Evolutionary conservation across 2,329 filamentous ascomycete genomes (phyloP), one percentile per base, ranked within the genome.

Genomic region (Aspergillus flavus): DNA sequence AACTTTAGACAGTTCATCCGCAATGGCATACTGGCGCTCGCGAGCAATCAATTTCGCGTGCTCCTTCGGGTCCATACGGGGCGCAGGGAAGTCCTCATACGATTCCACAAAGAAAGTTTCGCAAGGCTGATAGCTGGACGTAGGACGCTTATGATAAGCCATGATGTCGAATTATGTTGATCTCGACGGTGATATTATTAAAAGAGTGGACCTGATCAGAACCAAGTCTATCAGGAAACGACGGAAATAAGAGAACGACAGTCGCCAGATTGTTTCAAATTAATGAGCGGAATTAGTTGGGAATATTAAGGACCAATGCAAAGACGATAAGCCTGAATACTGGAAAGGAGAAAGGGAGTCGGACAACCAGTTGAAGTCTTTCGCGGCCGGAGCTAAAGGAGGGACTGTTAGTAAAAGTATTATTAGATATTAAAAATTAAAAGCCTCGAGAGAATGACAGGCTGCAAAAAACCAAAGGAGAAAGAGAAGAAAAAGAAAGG

Each of bases 1-100:
- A 70, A 91, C 83, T 70, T 89, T 88, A 53, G 94, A 97, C 69
- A 98, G 87, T 77, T 98, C 92, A 75, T 93, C 91, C 65, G 91
- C 93, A 71, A 98, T 91, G 69, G 91, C 90, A 75, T 94, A 92
- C 80, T 97, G 94, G 73, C 89, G 89, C 80, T 94, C 89, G 75
- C 91, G 89, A 64, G 91, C 90, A 71, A 95, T 83, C 74, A 92
- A 87, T 79, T 90, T 92, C 70, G 90, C 87, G 65, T 92, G 89
- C 72, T 95, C 91, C 74, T 90, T 88, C 64, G 89, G 84, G 67
- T 89, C 89, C 69, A 92, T 86, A 67, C 88, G 87, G 39, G 71
- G 69, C 12, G 72, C 71, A 60, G 72, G 69, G 66, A 77, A 83
- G 63, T 87, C 84, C 66, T 85, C 82, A 66, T 84, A 82, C 66